phyloP scores from a whole-genome alignment of 495 filamentous ascomycete species.

The Polyplosphaeria fusca region DNA sequence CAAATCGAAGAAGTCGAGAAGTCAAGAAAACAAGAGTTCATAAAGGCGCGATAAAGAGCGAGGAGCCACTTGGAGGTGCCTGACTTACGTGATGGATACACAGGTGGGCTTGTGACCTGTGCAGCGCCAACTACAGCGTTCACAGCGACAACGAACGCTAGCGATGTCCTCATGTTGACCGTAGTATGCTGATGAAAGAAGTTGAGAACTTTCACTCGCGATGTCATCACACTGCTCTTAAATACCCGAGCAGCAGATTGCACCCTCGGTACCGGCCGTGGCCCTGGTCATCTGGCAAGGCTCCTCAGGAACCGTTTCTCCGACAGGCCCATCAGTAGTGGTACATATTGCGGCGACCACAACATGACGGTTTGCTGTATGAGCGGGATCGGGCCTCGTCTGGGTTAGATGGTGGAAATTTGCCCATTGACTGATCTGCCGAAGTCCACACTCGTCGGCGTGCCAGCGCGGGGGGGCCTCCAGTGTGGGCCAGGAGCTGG shows the following conservation, averaged over 20 bases:
- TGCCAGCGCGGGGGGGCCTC: too few relatives aligned
- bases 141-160: neutral
- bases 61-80: neutral
- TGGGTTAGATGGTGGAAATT: neutral
- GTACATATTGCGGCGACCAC: neutral
- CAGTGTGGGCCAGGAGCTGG: too few relatives aligned
- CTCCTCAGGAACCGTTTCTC: neutral
- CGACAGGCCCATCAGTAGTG: neutral
- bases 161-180: neutral
- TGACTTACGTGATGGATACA: slow-evolving; percentile 37
- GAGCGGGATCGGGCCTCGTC: neutral
- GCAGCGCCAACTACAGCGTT: slow-evolving; percentile 1
- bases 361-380: neutral
- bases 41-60: too few relatives aligned
- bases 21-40: too few relatives aligned
- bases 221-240: neutral
- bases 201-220: neutral
- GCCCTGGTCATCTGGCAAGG: neutral
- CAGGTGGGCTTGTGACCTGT: slow-evolving; percentile 31
- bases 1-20: neutral
- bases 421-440: neutral
- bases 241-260: neutral
- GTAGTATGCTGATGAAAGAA: neutral
- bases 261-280: neutral
- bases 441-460: neutral